Evolutionary conservation across 1,284 basidiomycete species (phyloP), one percentile per base, ranked within the genome.

Genomic region (Fomitopsis betulina): DNA sequence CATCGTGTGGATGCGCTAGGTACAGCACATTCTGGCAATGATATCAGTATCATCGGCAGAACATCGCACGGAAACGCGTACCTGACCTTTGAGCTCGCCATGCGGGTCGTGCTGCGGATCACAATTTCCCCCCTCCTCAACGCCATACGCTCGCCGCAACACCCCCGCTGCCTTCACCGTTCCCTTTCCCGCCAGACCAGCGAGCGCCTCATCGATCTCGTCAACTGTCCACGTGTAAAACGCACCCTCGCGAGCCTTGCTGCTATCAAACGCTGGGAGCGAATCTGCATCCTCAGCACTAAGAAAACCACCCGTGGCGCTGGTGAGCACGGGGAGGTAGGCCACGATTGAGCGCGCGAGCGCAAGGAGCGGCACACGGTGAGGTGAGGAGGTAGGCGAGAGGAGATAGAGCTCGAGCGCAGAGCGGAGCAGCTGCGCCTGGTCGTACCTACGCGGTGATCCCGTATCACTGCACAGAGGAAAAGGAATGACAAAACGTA

Each of bases 201-300:
- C 68, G 0, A 79, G 62, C 2, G 76, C 61, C 23, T 69, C 61
- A 38, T 77, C 72, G 40, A 79, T 67, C 56, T 77, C 70, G 15
- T 61, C 39, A 13, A 68, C 63, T 2, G 68, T 70, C 77, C 78
- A 79, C 7, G 76, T 73, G 58, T 79, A 79, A 64, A 78, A 79
- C 8, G 76, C 77, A 13, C 77, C 77, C 62, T 79, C 77, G 67
- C 72, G 72, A 59, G 68, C 71, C 49, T 70, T 61, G 12, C 62
- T 67, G 57, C 67, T 66, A 17, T 67, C 67, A 13, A 63, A 52
- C 5, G 65, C 57, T 12, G 73, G 73, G 17, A 76, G 67, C 4
- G 74, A 75, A 56, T 79, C 77, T 5, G 77, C 77, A 61, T 79
- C 78, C 59, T 79, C 77, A 1, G 78, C 76, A 40, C 73, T 72